Conservation (phyloP, 306 rosid species). For the Begonia masoniana region DNA sequence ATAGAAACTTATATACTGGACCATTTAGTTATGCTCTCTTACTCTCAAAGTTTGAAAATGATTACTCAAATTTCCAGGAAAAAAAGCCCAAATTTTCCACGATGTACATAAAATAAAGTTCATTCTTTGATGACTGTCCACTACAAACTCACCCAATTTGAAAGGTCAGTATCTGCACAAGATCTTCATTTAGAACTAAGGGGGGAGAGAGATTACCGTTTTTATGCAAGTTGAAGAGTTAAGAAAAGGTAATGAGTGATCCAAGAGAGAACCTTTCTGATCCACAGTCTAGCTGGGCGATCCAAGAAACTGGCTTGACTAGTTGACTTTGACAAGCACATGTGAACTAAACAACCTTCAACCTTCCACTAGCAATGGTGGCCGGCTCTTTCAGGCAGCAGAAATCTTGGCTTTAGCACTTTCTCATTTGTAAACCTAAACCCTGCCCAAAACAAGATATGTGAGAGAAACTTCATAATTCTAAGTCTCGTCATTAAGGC, state of each 20-base stretch:
- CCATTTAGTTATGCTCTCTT: too few species aligned
- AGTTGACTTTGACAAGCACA: neutral
- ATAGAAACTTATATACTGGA: too few species aligned
- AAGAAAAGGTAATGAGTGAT: slow-evolving; percentile 14
- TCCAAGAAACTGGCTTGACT: slow-evolving; percentile 21
- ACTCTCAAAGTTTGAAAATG: too few species aligned
- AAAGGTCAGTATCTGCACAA: too few species aligned
- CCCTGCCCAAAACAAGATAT: too few species aligned
- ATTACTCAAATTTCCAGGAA: too few species aligned
- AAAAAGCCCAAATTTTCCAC: too few species aligned
- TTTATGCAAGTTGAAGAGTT: slow-evolving; percentile 1
- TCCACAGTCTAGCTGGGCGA: slow-evolving; percentile 26
- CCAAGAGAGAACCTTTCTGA: slow-evolving; percentile 18
- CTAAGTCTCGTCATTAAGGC: too few species aligned
- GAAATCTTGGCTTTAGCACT: neutral
- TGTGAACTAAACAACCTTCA: neutral
- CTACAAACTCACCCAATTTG: too few species aligned
- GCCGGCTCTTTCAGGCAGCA: neutral
- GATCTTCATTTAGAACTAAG: neutral
- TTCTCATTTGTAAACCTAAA: neutral
- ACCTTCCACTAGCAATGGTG: slow-evolving; percentile 1
- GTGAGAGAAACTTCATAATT: too few species aligned
- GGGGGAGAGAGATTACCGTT: slow-evolving; percentile 2
- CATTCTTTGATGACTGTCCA: too few species aligned
- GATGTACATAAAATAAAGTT: too few species aligned